Evolutionary conservation across 495 filamentous ascomycete species (phyloP).

Genomic region (Cenococcum geophilum): DNA sequence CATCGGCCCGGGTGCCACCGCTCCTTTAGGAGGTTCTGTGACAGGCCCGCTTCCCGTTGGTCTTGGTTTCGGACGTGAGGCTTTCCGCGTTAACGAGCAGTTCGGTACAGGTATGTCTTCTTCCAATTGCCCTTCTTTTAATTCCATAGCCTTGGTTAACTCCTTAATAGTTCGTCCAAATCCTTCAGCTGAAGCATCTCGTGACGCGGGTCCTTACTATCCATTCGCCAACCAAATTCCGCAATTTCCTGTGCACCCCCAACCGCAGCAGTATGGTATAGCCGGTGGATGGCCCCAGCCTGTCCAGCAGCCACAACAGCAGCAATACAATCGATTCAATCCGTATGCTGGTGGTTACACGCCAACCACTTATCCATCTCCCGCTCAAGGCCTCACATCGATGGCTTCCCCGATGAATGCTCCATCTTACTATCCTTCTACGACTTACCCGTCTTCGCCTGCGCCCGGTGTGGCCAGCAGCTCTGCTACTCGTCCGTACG

Average conservation of each 20-base stretch:
- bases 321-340: not conserved
- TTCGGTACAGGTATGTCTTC: not conserved
- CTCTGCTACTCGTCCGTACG: too few species aligned
- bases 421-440: not conserved
- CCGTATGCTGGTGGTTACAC: constrained; percentile 16
- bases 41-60: not conserved
- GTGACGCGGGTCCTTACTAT: constrained; percentile 10
- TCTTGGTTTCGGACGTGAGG: not conserved
- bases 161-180: not conserved
- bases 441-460: not conserved
- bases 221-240: constrained; percentile 20
- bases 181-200: not conserved
- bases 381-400: not conserved
- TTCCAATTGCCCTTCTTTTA: not conserved
- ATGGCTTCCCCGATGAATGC: not conserved
- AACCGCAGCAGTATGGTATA: constrained; percentile 1
- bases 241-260: not conserved
- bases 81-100: not conserved
- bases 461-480: not conserved
- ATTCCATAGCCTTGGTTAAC: not conserved
- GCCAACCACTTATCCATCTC: constrained; percentile 17
- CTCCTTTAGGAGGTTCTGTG: constrained; percentile 8
- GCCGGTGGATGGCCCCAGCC: not conserved
- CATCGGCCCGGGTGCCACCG: constrained; percentile 56
- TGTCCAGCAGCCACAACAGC: constrained; percentile 2